Percentiles rank a stretch among this genome's conserved stretches.
These are phyloP conservation scores for Rusavskia elegans DNA, from an alignment of 495 filamentous ascomycete species.

Conservation along the genomic window DNA sequence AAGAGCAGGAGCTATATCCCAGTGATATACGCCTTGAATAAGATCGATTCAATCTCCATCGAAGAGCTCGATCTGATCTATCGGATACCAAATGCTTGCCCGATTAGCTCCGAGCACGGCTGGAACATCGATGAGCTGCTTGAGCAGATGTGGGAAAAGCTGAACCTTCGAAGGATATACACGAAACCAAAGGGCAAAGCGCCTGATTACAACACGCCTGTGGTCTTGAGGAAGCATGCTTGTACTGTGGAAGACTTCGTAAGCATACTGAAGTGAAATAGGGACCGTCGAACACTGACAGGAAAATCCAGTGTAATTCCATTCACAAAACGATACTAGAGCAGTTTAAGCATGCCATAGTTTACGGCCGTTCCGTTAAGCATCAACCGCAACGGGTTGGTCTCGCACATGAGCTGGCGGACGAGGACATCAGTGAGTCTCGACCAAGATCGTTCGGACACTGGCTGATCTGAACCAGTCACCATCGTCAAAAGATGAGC, in stretches of 20 bases:
- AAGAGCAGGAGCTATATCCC: conserved; percentile 94
- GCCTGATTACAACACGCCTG: conserved; percentile 83
- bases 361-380: conserved; percentile 95
- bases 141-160: conserved; percentile 97
- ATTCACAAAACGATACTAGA: conserved; percentile 95
- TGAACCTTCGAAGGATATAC: conserved; percentile 81
- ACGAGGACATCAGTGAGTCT: conserved; percentile 90
- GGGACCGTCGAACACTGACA: conserved; percentile 1
- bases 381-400: conserved; percentile 96
- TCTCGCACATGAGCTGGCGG: conserved; percentile 74
- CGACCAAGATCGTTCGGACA: neutral
- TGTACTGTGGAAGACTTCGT: conserved; percentile 97
- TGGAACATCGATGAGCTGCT: conserved; percentile 97
- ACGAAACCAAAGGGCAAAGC: conserved; percentile 94
- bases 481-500: conserved; percentile 82
- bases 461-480: conserved; percentile 41
- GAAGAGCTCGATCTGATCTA: conserved; percentile 94
- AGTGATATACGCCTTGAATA: conserved; percentile 96
- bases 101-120: conserved; percentile 93
- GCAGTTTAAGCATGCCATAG: conserved; percentile 86
- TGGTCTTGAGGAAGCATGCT: conserved; percentile 65
- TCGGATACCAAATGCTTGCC: conserved; percentile 88
- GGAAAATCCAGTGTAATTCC: conserved; percentile 58
- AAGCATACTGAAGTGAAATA: conserved; percentile 22
- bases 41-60: conserved; percentile 95